Conservation (phyloP, 805 yeast species). For the Naumovozyma baii region DNA sequence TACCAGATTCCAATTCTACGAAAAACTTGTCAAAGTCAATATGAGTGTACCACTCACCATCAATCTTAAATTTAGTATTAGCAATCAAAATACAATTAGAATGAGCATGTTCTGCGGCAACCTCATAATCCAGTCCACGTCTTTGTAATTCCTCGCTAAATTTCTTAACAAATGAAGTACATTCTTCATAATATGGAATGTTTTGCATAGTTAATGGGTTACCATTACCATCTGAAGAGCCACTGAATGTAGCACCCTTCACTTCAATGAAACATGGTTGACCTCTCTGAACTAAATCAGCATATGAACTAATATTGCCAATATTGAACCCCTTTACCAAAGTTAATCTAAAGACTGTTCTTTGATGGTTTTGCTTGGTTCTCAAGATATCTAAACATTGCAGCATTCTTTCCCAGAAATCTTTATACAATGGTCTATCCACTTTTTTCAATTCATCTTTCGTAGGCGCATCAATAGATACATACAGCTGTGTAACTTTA, state of each 20-base stretch:
- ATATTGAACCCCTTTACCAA: constrained; percentile 88
- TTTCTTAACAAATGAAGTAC: constrained; percentile 59
- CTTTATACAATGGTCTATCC: constrained; percentile 81
- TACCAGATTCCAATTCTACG: constrained; percentile 53
- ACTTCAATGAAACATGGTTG: constrained; percentile 82
- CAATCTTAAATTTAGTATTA: constrained; percentile 55
- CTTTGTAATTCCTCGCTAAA: constrained; percentile 51
- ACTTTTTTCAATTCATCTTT: constrained; percentile 69
- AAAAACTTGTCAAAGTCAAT: constrained; percentile 75
- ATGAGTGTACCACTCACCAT: constrained; percentile 80
- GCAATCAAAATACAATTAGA: constrained; percentile 87
- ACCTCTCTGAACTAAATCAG: constrained; percentile 75
- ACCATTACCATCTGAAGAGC: constrained; percentile 73
- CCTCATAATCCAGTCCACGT: constrained; percentile 64
- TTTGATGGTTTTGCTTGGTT: constrained; percentile 66
- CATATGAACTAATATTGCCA: constrained; percentile 70
- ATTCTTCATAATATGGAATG: constrained; percentile 89
- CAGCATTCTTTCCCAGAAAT: constrained; percentile 84
- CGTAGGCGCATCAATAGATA: constrained; percentile 90
- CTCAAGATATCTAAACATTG: constrained; percentile 70
- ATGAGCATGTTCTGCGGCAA: constrained; percentile 94
- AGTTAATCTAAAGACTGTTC: constrained; percentile 86
- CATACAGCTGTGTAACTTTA: constrained; percentile 84
- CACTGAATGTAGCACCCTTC: constrained; percentile 93
- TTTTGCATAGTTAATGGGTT: constrained; percentile 91